Evolutionary conservation across 106 monocot species (phyloP).

Genomic region (Iris macrosiphon): DNA sequence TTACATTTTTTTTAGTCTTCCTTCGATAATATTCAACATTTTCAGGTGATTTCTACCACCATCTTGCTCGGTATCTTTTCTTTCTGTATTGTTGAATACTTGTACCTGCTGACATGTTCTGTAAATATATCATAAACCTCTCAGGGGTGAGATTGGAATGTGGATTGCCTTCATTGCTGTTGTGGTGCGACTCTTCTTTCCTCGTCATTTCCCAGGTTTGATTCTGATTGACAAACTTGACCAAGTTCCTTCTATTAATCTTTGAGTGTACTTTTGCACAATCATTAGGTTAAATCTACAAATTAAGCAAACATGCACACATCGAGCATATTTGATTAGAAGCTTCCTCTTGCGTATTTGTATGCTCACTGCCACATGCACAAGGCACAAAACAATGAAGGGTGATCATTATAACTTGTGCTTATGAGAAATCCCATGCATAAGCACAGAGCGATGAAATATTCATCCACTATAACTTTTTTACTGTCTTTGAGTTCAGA

Average conservation of each 20-base stretch:
- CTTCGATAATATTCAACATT: slow-evolving; percentile 48
- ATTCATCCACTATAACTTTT: no score
- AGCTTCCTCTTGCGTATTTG: no score
- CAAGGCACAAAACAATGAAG: no score
- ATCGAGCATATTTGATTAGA: no score
- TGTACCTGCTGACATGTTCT: not conserved
- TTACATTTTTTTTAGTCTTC: slow-evolving; percentile 88
- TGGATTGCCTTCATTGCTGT: slow-evolving; percentile 84
- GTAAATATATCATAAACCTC: not conserved
- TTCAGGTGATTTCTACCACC: slow-evolving; percentile 40
- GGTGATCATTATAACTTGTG: no score
- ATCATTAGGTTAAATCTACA: no score
- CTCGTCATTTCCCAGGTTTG: slow-evolving; percentile 67
- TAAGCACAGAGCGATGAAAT: no score
- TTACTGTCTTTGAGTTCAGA: no score
- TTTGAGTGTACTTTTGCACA: no score
- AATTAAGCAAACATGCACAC: no score
- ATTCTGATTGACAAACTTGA: not conserved
- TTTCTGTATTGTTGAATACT: not conserved
- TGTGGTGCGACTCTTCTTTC: slow-evolving; percentile 82
- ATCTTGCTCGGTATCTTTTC: not conserved
- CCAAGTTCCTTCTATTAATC: not conserved
- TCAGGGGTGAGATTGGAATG: slow-evolving; percentile 90
- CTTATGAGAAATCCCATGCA: no score
- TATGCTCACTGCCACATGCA: no score